Base-by-base conservation (phyloP, 805 yeast species). In the Scheffersomyces stipitis region DNA sequence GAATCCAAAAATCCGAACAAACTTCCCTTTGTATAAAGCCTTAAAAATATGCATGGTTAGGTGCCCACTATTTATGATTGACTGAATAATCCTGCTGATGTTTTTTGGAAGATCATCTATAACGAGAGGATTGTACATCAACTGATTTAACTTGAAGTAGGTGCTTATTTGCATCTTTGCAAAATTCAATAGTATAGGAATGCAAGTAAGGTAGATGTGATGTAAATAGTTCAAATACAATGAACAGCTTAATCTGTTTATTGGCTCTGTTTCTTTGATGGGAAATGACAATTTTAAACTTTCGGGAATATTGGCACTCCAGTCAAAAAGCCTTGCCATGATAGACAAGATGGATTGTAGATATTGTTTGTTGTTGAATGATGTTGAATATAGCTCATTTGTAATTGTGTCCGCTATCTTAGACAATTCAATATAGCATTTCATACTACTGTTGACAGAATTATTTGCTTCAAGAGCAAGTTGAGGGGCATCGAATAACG, bases 141-240 rank as follows among this genome's bases (percentile, higher is more conserved):
- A 26, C 23, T 16, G 27, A 2, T 31, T 28, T 4, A 17, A 28
- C 13, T 17, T 24, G 33, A 37, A 28, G 32, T 29, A 48, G 14
- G 44, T 31, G 4, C 40, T 27, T 6, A 58, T 47, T 15, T 41
- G 46, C 7, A 44, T 26, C 32, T 49, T 53, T 5, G 52, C 51
- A 22, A 56, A 46, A 34, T 58, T 48, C 3, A 58, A 16, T 15
- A 56, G 18, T 2, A 58, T 48, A 3, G 64, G 64, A 15, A 59
- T 48, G 28, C 53, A 49, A 1, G 58, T 45, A 18, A 59, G 38
- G 30, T 56, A 51, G 3, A 59, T 49, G 31, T 55, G 59, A 40
- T 59, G 64, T 4, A 56, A 40, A 33, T 58, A 56, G 30, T 59
- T 59, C 38, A 57, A 51, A 33, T 59, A 62, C 22, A 59, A 35